Percentiles rank a stretch among this genome's conserved stretches.
phyloP scores from a whole-genome alignment of 768 basidiomycete species.

The Tricholomella constricta region DNA sequence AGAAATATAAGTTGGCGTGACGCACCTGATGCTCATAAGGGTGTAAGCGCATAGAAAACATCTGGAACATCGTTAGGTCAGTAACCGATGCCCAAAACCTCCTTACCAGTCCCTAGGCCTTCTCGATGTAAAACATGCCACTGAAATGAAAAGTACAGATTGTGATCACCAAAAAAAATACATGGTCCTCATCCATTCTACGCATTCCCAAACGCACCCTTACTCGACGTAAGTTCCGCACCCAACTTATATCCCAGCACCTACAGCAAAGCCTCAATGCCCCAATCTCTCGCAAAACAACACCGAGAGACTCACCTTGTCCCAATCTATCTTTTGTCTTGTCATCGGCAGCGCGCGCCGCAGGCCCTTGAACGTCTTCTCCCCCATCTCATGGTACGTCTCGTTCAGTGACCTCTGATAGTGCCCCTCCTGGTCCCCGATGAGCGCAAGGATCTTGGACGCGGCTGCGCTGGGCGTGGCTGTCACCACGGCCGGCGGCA shows the following conservation, averaged over 20 bases:
- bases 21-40: too few relatives aligned
- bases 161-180: neutral
- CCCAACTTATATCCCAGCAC: constrained; percentile 71
- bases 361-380: constrained; percentile 91
- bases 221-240: constrained; percentile 71
- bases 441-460: constrained; percentile 76
- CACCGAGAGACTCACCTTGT: constrained; percentile 61
- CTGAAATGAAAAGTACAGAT: too few relatives aligned
- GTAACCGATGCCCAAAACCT: too few relatives aligned
- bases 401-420: constrained; percentile 82
- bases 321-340: constrained; percentile 95
- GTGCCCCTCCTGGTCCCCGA: constrained; percentile 76
- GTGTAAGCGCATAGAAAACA: too few relatives aligned
- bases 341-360: constrained; percentile 91
- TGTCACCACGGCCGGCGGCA: constrained; percentile 59
- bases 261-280: constrained; percentile 24
- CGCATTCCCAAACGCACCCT: constrained; percentile 48
- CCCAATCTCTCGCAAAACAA: too few relatives aligned
- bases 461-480: constrained; percentile 54
- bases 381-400: constrained; percentile 86
- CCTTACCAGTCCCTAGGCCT: too few relatives aligned
- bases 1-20: too few relatives aligned
- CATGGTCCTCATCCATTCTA: constrained; percentile 13
- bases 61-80: too few relatives aligned
- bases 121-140: too few relatives aligned